Conservation (phyloP, 345 rosid species). For the Bruguiera sexangula region DNA sequence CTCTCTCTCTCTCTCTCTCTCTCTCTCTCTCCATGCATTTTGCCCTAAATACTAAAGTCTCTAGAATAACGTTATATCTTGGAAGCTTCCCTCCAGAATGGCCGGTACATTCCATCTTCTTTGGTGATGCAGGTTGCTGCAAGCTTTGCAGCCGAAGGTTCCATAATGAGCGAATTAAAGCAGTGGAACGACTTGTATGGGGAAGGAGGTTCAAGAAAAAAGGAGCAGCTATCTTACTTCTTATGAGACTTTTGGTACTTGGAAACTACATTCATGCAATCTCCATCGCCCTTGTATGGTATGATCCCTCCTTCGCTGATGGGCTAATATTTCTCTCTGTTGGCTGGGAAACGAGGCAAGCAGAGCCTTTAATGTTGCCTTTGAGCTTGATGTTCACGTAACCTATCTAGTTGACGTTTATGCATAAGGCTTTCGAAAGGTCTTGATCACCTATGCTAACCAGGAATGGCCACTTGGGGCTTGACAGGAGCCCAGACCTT, state of each 20-base stretch:
- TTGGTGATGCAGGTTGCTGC: constrained; percentile 64
- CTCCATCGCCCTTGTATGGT: neutral
- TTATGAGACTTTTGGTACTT: constrained; percentile 28
- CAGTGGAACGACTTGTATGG: constrained; percentile 92
- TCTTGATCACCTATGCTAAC: neutral
- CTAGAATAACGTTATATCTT: no score
- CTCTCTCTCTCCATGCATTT: neutral
- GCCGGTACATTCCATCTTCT: no score
- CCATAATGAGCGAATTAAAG: constrained; percentile 71
- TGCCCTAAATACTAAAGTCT: neutral
- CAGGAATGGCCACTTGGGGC: neutral
- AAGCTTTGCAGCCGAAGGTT: constrained; percentile 78
- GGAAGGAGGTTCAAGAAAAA: constrained; percentile 92
- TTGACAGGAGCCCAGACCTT: no score
- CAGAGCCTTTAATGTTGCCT: no score
- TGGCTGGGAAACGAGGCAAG: no score
- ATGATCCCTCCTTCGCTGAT: no score
- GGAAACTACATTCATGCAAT: neutral
- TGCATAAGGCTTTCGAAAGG: neutral
- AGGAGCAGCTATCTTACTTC: constrained; percentile 78
- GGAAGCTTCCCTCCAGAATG: no score
- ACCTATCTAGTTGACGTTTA: neutral
- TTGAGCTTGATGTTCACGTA: neutral
- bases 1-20: neutral
- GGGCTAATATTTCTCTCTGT: neutral